phyloP scores from a whole-genome alignment of 2,329 filamentous ascomycete species.

The Esteya vermicola region DNA sequence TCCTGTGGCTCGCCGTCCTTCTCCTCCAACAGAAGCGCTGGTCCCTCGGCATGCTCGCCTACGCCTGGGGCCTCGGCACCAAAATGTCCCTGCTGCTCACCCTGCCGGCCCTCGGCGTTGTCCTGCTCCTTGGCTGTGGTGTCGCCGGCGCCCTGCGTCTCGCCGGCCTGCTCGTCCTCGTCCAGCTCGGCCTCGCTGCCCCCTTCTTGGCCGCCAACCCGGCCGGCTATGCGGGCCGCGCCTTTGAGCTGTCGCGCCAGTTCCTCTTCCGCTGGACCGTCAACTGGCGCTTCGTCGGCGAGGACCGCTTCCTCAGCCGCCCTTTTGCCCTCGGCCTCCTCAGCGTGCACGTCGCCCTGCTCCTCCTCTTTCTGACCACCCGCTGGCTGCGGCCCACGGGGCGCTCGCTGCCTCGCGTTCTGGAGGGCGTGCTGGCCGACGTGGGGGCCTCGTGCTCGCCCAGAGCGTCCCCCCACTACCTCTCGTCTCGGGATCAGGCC shows the following conservation, averaged over 20 bases:
- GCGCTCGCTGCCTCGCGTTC: too few species aligned
- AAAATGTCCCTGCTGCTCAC: slow-evolving; percentile 88
- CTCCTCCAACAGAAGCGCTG: slow-evolving; percentile 62
- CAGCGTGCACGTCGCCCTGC: slow-evolving; percentile 46
- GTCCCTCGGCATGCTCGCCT: slow-evolving; percentile 58
- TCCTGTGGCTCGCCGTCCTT: slow-evolving; percentile 71
- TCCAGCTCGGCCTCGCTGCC: slow-evolving; percentile 54
- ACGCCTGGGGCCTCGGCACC: slow-evolving; percentile 68
- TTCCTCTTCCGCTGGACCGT: slow-evolving; percentile 99
- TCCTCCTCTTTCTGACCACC: slow-evolving; percentile 49
- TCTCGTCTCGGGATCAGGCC: slow-evolving; percentile 33
- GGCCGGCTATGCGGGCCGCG: slow-evolving; percentile 59
- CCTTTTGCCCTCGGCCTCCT: slow-evolving; percentile 53
- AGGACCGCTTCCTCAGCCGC: slow-evolving; percentile 59
- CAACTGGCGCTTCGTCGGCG: slow-evolving; percentile 93
- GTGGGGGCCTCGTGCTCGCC: slow-evolving; percentile 29
- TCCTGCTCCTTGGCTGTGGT: slow-evolving; percentile 63
- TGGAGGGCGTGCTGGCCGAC: too few species aligned
- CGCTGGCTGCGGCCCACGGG: slow-evolving; percentile 61
- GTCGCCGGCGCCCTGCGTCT: slow-evolving; percentile 50
- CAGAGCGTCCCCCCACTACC: slow-evolving; percentile 14
- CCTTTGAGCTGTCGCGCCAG: slow-evolving; percentile 80
- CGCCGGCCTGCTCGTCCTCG: slow-evolving; percentile 55
- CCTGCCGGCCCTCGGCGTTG: slow-evolving; percentile 63
- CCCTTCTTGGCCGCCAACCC: slow-evolving; percentile 59